Base-by-base conservation (phyloP, 352 stramenopile genomes). In the Phytophthora melonis region DNA sequence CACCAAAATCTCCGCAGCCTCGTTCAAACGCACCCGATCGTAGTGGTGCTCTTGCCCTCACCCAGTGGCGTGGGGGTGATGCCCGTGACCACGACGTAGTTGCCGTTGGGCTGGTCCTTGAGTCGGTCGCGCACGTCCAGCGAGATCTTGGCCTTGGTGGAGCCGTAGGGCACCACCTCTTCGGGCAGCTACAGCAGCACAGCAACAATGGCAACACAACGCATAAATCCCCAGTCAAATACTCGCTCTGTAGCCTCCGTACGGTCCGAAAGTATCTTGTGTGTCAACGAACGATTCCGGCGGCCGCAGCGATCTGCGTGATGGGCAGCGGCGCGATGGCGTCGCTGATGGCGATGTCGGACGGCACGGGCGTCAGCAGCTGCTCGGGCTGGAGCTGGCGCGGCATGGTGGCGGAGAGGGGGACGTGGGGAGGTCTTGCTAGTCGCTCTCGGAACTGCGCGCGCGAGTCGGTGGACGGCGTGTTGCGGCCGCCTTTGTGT, bases 31-130 rank as follows among this genome's bases (percentile, higher is more conserved):
- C 81, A 93, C 85, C 99, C 97, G 16, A 98, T 99, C 2, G 97
- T 99, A 8, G 98, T 99, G n/a, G 98, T 99, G 64, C 92, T 99
- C 79, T 99, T 99, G 64, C 98, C 98, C 80, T 99, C 98, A 6
- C 98, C 98, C 11, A 99, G 81, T 6, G 97, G 97, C 27, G 98
- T 99, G 5, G 98, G 98, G 68, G 98, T 99, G 76, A 99, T 99
- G 30, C 97, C 98, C 54, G 94, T 98, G 5, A 98, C 90, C 10
- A 99, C 96, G 27, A 99, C 93, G 78, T 99, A 99, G 84, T 99
- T 99, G 63, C 95, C 97, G 60, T 99, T 93, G 2, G 85, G 77
- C 21, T 82, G 72, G 67, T 94, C 83, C 56, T 93, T 87, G 41
- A 99, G 86, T 43, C 95, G 92, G 63, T 98, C 84, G 34, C 93